These are phyloP conservation scores for Xylaria sp. DNA, from an alignment of 2,329 filamentous ascomycete genomes.

Conservation along the genomic window DNA sequence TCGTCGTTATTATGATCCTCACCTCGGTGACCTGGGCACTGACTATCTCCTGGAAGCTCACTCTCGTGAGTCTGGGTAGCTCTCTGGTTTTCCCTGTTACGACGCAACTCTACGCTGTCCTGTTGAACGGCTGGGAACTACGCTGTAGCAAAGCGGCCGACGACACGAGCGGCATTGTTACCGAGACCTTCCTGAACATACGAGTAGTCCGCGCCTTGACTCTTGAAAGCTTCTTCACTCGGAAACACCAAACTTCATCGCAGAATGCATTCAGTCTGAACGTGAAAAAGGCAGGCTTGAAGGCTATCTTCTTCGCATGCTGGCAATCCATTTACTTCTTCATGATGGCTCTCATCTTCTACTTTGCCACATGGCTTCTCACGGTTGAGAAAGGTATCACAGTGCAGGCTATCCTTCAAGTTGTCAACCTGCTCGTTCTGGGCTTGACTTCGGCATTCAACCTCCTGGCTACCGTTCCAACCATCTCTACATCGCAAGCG, in stretches of 20 bases:
- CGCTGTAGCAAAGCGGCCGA: conserved; percentile 60
- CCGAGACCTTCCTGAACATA: conserved; percentile 74
- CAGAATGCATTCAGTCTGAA: conserved; percentile 54
- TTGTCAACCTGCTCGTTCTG: conserved; percentile 80
- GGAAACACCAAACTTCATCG: conserved; percentile 54
- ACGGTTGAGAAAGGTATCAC: conserved; percentile 39
- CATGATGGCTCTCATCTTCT: conserved; percentile 74
- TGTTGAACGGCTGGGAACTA: conserved; percentile 68
- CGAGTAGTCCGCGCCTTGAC: conserved; percentile 70
- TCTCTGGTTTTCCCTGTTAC: conserved; percentile 62
- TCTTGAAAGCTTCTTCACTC: conserved; percentile 64
- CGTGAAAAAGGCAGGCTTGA: conserved; percentile 58
- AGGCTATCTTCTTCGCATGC: conserved; percentile 70
- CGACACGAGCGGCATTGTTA: conserved; percentile 56
- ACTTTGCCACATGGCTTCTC: conserved; percentile 68
- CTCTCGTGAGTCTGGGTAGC: conserved; percentile 66
- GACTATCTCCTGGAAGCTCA: conserved; percentile 70
- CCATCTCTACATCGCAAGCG: conserved; percentile 68
- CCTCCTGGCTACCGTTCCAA: conserved; percentile 70
- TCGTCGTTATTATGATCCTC: conserved; percentile 60
- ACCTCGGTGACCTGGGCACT: conserved; percentile 73
- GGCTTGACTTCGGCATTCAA: conserved; percentile 67
- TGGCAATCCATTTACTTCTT: conserved; percentile 68
- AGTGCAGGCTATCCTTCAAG: conserved; percentile 60
- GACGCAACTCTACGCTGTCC: conserved; percentile 58